Percentiles rank a stretch among this genome's conserved stretches.
phyloP scores from a whole-genome alignment of 129 eudicot species.

The Escallonia herrerae region DNA sequence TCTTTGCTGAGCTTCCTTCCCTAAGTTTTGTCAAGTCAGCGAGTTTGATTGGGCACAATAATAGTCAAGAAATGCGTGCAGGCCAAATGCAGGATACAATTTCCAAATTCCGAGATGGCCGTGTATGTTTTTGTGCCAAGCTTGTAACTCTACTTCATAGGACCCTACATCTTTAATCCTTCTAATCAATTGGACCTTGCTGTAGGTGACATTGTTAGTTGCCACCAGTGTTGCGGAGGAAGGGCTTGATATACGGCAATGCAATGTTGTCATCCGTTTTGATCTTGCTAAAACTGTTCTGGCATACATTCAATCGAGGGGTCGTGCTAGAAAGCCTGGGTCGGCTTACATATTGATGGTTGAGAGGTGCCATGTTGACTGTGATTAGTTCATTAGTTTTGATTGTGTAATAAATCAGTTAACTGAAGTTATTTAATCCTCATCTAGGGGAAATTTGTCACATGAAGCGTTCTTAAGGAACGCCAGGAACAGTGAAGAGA shows the following conservation, averaged over 20 bases:
- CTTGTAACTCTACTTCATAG: conserved; percentile 1
- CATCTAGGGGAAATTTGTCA: conserved; percentile 72
- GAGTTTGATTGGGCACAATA: conserved; percentile 95
- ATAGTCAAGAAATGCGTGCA: conserved; percentile 95
- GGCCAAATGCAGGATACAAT: conserved; percentile 96
- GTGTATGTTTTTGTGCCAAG: conserved; percentile 50
- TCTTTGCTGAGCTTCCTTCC: conserved; percentile 92
- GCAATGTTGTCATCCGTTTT: conserved; percentile 98
- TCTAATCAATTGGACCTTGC: conserved; percentile 10
- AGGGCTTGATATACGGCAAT: conserved; percentile 98
- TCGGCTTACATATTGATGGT: conserved; percentile 96
- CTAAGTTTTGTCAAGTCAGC: conserved; percentile 76
- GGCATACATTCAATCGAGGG: conserved; percentile 97
- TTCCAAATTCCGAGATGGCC: conserved; percentile 91
- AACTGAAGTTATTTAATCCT: background rate
- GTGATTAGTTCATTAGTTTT: too few relatives aligned
- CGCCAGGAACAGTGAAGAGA: conserved; percentile 97
- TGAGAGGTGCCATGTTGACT: conserved; percentile 52
- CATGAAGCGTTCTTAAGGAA: conserved; percentile 89
- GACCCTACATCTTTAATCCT: background rate
- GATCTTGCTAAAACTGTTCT: conserved; percentile 98
- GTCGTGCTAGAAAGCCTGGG: conserved; percentile 99
- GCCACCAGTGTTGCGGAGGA: conserved; percentile 99
- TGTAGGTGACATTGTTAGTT: conserved; percentile 87
- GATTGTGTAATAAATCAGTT: too few relatives aligned